These are phyloP conservation scores for Cordyceps javanica DNA, from an alignment of 2,329 filamentous ascomycete species.

Conservation along the genomic window DNA sequence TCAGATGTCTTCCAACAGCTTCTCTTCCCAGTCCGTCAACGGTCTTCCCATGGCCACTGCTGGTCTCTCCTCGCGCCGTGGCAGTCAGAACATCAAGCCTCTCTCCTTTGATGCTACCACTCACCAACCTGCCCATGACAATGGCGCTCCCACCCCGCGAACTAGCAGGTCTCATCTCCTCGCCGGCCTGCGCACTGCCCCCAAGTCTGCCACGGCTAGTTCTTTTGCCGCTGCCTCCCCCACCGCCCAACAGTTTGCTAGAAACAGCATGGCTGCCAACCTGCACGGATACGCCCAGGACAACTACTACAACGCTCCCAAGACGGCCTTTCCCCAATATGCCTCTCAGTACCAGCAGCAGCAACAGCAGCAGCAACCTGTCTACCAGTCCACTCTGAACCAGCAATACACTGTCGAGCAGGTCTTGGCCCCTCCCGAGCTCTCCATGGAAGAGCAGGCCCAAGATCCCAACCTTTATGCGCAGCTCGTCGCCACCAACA, in stretches of 20 bases:
- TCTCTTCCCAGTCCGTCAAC: slow-evolving; percentile 46
- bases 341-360: slow-evolving; percentile 25
- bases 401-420: slow-evolving; percentile 76
- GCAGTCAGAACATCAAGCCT: slow-evolving; percentile 84
- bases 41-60: slow-evolving; percentile 70
- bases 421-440: slow-evolving; percentile 74
- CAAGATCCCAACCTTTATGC: slow-evolving; percentile 81
- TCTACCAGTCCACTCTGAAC: slow-evolving; percentile 26
- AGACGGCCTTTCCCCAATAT: slow-evolving; percentile 51
- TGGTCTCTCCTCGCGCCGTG: slow-evolving; percentile 77
- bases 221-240: slow-evolving; percentile 65
- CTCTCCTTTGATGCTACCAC: slow-evolving; percentile 71
- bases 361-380: slow-evolving; percentile 20
- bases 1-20: slow-evolving; percentile 94
- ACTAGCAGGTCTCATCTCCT: slow-evolving; percentile 93
- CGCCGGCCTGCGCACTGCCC: slow-evolving; percentile 86
- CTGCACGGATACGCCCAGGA: slow-evolving; percentile 39
- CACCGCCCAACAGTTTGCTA: slow-evolving; percentile 36
- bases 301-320: slow-evolving; percentile 43
- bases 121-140: slow-evolving; percentile 60
- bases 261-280: slow-evolving; percentile 39
- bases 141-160: slow-evolving; percentile 71
- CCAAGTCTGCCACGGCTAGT: slow-evolving; percentile 72
- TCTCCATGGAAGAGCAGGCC: slow-evolving; percentile 64
- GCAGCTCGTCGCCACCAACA: slow-evolving; percentile 82